Evolutionary conservation across 495 filamentous ascomycete species (phyloP).

Genomic region (Pyrenula massariospora): DNA sequence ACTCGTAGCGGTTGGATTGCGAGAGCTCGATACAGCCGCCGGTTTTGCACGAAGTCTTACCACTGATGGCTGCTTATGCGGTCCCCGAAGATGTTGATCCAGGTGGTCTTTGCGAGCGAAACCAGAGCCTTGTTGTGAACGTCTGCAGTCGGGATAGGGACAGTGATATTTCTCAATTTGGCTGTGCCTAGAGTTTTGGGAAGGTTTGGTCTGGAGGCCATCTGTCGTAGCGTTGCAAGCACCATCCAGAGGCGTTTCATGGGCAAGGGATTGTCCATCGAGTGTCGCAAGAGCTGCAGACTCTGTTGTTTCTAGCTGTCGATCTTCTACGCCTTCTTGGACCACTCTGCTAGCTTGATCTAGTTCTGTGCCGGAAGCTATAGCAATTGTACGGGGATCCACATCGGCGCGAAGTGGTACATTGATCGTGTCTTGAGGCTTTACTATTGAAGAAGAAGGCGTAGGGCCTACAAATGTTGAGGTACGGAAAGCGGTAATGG

Average conservation of each 20-base stretch:
- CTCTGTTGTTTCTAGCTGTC: not conserved
- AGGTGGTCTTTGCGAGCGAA: not conserved
- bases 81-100: not conserved
- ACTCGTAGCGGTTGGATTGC: not conserved
- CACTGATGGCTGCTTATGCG: not conserved
- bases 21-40: not conserved
- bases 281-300: not conserved
- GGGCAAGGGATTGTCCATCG: not conserved
- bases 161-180: slow-evolving; percentile 1
- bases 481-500: not conserved
- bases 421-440: not conserved
- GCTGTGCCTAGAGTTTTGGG: not conserved
- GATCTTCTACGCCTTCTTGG: not conserved
- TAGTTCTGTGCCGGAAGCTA: not conserved
- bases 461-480: not conserved
- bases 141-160: not conserved
- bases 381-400: not conserved
- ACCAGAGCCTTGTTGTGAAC: not conserved
- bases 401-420: not conserved
- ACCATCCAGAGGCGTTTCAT: not conserved
- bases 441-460: not conserved
- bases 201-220: not conserved
- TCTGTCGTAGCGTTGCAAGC: not conserved
- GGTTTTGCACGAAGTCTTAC: not conserved
- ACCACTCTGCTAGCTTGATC: not conserved